A percentile compares a stretch with the other conserved stretches of the same genome.
These are phyloP conservation scores for Blastobotrys americana DNA, from an alignment of 805 yeast species.

Conservation along the genomic window DNA sequence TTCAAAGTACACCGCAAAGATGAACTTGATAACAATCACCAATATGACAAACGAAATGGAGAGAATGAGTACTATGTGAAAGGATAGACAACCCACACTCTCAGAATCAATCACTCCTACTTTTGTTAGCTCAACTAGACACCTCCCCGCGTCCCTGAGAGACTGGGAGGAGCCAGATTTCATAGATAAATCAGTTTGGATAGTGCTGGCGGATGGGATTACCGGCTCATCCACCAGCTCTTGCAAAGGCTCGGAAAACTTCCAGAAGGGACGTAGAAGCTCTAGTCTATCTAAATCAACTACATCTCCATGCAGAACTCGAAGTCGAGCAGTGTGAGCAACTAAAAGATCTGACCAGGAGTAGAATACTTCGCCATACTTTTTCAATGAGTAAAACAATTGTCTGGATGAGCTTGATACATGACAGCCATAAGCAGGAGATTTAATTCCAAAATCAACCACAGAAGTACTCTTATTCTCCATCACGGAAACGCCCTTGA, in stretches of 20 bases:
- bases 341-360: constrained; percentile 82
- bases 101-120: constrained; percentile 62
- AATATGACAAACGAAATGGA: constrained; percentile 68
- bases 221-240: constrained; percentile 39
- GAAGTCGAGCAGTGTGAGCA: constrained; percentile 62
- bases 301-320: constrained; percentile 79
- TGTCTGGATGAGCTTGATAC: constrained; percentile 54
- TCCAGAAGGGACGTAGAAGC: constrained; percentile 58
- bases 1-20: constrained; percentile 72
- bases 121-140: constrained; percentile 68
- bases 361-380: constrained; percentile 61
- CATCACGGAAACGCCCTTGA: neutral
- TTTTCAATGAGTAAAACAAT: constrained; percentile 49
- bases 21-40: constrained; percentile 59
- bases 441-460: constrained; percentile 26
- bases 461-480: neutral
- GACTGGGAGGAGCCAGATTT: neutral
- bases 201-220: constrained; percentile 16
- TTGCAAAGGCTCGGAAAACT: constrained; percentile 59
- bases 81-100: constrained; percentile 78
- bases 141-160: constrained; percentile 48
- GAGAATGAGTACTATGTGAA: constrained; percentile 57
- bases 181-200: constrained; percentile 18
- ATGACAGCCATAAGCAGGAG: constrained; percentile 76
- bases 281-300: constrained; percentile 60